Evolutionary conservation across 1,284 basidiomycete species (phyloP), one percentile per base, ranked within the genome.

Genomic region (Cutaneotrichosporon sp.): DNA sequence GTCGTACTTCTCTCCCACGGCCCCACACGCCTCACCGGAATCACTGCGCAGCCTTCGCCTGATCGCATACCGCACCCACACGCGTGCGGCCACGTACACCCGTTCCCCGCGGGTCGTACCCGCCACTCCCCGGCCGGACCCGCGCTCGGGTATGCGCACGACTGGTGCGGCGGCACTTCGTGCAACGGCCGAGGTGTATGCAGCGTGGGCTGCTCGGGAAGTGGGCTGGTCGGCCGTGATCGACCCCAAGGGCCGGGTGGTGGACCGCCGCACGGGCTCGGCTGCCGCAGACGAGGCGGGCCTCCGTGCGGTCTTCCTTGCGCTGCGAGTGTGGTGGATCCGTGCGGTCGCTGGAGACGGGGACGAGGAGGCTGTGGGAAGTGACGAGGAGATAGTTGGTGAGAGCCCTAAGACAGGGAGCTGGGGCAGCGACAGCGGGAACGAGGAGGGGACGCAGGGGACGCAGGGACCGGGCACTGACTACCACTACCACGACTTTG

Each of bases 151-250:
- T 5, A 42, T 11, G 4, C 40, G 49, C 75, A 79, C 42, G 72
- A 60, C 58, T 4, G 58, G 74, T 36, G 60, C 70, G 42, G 72
- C 73, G 0, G 67, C 74, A 2, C 64, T 78, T 22, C 72, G 80
- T 52, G 75, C 77, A 30, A 76, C 77, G 0, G 74, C 80, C n/a
- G 80, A 81, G 60, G 75, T 80, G 22, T 81, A 80, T 63, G 65
- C 77, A 0, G 77, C 76, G 0, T 80, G 80, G 80, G 78, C 79
- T 6, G 79, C 80, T 6, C 67, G 77, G 32, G 80, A 81, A 62
- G 76, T 81, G 50, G 80, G 80, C n/a, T 81, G 78, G 78, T 75
- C 74, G 10, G 78, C 75, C 66, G 58, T 80, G 14, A 77, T 78
- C 51, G 80, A 80, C 60, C 69, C 73, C 58, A 72, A 74, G 34